Base-by-base conservation (phyloP, 208 protist genomes). In the Phytomonas sp. region DNA sequence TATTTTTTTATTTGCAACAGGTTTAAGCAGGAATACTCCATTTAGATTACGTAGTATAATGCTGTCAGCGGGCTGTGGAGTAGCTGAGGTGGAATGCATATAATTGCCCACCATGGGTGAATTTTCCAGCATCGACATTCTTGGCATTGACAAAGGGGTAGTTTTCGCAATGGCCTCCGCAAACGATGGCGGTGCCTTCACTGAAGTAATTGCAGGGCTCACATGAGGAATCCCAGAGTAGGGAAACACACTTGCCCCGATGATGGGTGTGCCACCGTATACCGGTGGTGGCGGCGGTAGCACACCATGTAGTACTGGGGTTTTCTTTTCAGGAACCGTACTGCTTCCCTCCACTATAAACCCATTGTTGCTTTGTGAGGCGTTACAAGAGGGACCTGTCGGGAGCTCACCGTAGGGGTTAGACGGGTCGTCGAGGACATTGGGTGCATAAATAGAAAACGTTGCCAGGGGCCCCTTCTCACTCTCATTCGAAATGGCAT, bases 21-120 rank as follows among this genome's bases (percentile, higher is more conserved):
- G 81, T 43, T 88, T 78, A 70, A 95, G 75, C 26, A 95, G 66
- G 68, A 95, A 95, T 7, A 95, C 81, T n/a, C 89, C 89, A 68
- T 92, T 84, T 36, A 71, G 65, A 71, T 91, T 95, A 73, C 89
- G 86, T 59, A 95, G 75, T 29, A 95, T 69, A 69, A 95, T 85
- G 13, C 80, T 74, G 62, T 95, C 89, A 67, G 79, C 79, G 61
- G 78, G 78, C 61, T 40, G 36, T 40, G 36, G 6, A 2, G 76
- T 80, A 4, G 83, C 77, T 6, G 85, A 81, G 78, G 86, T 75
- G 29, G 81, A 78, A 4, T 83, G 83, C n/a, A 91, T 75, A 72
- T 91, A 91, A 68, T 83, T 81, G 9, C 85, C 83, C 37, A 75
- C 66, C 51, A 87, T 63, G 2, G 85, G 83, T 30, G 88, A 85